A percentile compares a stretch with the other conserved stretches of the same genome.
These are phyloP conservation scores for Ramalina intermedia DNA, from an alignment of 495 filamentous ascomycete genomes.

Conservation along the genomic window DNA sequence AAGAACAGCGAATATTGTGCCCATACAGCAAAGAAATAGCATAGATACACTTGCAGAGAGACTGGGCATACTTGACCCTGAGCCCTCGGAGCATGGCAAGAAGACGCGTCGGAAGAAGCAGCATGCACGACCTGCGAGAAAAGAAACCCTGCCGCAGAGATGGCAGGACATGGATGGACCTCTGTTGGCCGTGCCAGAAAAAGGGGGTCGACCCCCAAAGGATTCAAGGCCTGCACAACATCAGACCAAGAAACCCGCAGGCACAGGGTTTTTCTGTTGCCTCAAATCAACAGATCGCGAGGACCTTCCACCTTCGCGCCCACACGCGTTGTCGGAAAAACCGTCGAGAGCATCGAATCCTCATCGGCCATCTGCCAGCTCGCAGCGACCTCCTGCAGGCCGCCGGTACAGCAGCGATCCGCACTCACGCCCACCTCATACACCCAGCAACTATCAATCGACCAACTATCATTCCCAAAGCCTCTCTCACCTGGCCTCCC, in stretches of 20 bases:
- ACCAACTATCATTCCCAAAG: slow-evolving; percentile 2
- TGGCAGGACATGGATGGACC: slow-evolving; percentile 27
- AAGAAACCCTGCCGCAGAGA: slow-evolving; percentile 16
- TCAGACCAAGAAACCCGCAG: neutral
- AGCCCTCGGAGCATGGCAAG: slow-evolving; percentile 19
- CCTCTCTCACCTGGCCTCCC: neutral
- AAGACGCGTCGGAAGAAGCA: slow-evolving; percentile 11
- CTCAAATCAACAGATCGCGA: neutral
- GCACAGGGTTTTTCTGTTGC: slow-evolving; percentile 4
- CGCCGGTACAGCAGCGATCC: neutral
- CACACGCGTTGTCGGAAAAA: neutral
- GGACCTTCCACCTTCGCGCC: slow-evolving; percentile 4
- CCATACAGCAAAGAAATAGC: slow-evolving; percentile 48
- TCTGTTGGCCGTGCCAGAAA: slow-evolving; percentile 19
- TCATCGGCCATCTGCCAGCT: slow-evolving; percentile 1
- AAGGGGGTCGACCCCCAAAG: neutral
- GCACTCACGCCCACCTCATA: too few relatives aligned
- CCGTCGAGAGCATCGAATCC: slow-evolving; percentile 1
- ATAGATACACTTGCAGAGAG: slow-evolving; percentile 72
- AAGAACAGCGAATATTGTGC: slow-evolving; percentile 11
- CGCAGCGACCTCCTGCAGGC: neutral
- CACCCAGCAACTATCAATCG: neutral
- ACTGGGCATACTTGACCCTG: slow-evolving; percentile 55
- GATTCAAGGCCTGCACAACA: slow-evolving; percentile 1
- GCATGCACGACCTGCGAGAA: slow-evolving; percentile 15